Conservation (phyloP, 2,329 filamentous ascomycete genomes). For the Curvularia eragrostidis region DNA sequence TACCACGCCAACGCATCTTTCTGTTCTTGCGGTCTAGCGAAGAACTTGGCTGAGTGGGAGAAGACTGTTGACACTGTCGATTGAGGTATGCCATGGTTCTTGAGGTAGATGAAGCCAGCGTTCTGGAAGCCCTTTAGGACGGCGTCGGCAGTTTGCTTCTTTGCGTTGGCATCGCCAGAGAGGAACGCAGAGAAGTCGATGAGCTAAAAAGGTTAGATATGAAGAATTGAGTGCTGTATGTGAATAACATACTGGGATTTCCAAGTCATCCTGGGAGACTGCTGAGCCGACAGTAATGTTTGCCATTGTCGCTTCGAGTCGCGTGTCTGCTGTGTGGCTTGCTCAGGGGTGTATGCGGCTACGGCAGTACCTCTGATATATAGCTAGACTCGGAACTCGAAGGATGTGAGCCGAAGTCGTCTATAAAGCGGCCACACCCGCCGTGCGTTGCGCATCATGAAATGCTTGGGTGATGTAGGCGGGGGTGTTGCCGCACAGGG, state of each 20-base stretch:
- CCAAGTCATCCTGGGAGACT: constrained; percentile 49
- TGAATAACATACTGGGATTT: constrained; percentile 44
- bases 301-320: constrained; percentile 22
- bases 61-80: constrained; percentile 69
- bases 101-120: constrained; percentile 88
- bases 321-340: background rate
- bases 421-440: constrained; percentile 31
- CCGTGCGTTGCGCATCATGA: constrained; percentile 19
- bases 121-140: constrained; percentile 82
- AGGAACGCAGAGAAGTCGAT: constrained; percentile 81
- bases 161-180: constrained; percentile 65
- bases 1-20: constrained; percentile 53
- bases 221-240: background rate
- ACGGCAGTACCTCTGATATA: background rate
- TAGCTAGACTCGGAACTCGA: background rate
- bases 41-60: constrained; percentile 50
- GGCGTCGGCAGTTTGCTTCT: constrained; percentile 69
- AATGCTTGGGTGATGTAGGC: constrained; percentile 20
- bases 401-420: constrained; percentile 11
- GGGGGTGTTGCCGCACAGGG: constrained; percentile 27
- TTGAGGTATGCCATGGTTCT: constrained; percentile 74
- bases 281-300: constrained; percentile 42
- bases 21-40: constrained; percentile 46
- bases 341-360: background rate
- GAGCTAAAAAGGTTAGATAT: constrained; percentile 58